Conservation (phyloP, 2,329 filamentous ascomycete genomes). For the Leptographium wingfieldii region DNA sequence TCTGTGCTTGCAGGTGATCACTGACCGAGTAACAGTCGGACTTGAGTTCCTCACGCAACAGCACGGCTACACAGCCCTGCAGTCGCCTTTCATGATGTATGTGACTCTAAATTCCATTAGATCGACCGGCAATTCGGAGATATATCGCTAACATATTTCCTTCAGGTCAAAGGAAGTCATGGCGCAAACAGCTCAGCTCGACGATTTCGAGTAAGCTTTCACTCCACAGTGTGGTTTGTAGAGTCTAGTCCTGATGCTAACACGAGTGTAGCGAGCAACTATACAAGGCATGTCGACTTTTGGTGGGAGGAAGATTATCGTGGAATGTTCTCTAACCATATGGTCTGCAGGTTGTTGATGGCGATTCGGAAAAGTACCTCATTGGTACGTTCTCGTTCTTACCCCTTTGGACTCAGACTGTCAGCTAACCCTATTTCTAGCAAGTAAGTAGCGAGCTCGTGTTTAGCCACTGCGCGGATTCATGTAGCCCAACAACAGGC, state of each 20-base stretch:
- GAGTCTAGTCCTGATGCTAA: not conserved
- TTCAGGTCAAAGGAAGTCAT: constrained; percentile 66
- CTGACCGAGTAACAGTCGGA: constrained; percentile 37
- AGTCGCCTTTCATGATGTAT: constrained; percentile 84
- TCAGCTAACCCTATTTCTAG: constrained; percentile 4
- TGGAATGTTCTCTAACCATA: not conserved
- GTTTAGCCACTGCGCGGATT: not conserved
- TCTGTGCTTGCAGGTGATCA: not conserved
- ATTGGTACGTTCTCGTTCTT: constrained; percentile 39
- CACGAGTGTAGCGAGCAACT: constrained; percentile 54
- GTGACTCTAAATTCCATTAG: not conserved
- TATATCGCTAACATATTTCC: not conserved
- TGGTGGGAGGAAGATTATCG: not conserved
- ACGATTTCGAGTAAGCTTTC: constrained; percentile 63
- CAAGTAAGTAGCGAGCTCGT: constrained; percentile 6
- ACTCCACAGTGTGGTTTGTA: not conserved
- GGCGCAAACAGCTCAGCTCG: constrained; percentile 95
- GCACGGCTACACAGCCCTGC: constrained; percentile 63
- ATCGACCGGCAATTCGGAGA: too few species aligned
- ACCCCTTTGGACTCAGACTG: not conserved
- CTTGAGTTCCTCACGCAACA: constrained; percentile 74
- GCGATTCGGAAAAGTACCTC: constrained; percentile 73
- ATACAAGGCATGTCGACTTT: constrained; percentile 50
- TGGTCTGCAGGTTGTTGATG: constrained; percentile 52
- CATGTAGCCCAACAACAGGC: not conserved